phyloP scores from a whole-genome alignment of 495 filamentous ascomycete genomes.

The Geoglossum glabrum region DNA sequence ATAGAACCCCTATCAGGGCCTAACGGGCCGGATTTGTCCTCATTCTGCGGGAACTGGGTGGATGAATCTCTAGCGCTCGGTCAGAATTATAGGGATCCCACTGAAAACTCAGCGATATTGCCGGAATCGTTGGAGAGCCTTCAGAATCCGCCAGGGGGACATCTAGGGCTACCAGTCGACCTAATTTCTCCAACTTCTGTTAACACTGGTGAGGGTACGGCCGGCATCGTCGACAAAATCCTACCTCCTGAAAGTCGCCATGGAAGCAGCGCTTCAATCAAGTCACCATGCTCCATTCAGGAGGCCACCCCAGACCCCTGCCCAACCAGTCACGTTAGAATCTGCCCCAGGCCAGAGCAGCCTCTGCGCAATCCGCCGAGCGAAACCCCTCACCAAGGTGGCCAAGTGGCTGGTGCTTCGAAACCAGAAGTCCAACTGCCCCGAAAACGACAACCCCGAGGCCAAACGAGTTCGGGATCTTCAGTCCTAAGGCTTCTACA shows the following conservation, averaged over 20 bases:
- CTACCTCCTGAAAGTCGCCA: background rate
- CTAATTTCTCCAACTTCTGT: no score
- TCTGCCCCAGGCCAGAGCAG: background rate
- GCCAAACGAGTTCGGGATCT: background rate
- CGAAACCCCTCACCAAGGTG: background rate
- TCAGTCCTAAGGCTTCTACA: background rate
- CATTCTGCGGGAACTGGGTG: background rate
- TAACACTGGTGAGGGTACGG: background rate
- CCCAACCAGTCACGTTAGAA: background rate
- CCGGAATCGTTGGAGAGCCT: background rate
- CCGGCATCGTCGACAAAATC: background rate
- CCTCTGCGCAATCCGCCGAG: background rate
- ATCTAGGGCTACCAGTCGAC: background rate
- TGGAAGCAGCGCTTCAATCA: background rate
- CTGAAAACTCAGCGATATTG: background rate
- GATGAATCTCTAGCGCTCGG: background rate
- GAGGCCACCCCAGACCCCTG: background rate
- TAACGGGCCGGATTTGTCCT: background rate
- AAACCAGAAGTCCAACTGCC: background rate
- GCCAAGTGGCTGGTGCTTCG: background rate
- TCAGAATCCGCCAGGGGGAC: background rate
- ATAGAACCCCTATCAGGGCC: background rate
- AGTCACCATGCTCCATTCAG: background rate
- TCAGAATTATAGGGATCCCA: background rate
- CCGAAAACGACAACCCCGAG: background rate